Evolutionary conservation across 2,329 filamentous ascomycete species (phyloP).

Genomic region (Trichoderma hamatum): DNA sequence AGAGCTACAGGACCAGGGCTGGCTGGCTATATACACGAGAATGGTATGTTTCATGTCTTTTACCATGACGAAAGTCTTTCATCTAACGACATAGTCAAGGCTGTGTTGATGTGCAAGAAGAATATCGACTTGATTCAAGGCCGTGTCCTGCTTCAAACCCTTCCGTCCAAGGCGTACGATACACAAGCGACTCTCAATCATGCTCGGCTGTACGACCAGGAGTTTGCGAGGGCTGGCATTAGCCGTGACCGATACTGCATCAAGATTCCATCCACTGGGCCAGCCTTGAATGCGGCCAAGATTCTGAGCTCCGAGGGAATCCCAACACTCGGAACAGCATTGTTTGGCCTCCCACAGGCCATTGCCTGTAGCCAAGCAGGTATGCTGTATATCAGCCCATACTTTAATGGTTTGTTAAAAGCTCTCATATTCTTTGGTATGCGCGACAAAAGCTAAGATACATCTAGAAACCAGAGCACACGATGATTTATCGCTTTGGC

Average conservation of each 20-base stretch:
- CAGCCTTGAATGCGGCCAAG: constrained; percentile 48
- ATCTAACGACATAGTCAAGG: constrained; percentile 32
- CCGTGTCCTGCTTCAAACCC: constrained; percentile 53
- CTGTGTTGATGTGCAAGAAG: constrained; percentile 49
- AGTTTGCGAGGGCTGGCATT: constrained; percentile 51
- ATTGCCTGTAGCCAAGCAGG: constrained; percentile 53
- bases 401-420: constrained; percentile 47
- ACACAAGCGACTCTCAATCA: constrained; percentile 49
- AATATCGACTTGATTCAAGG: constrained; percentile 41
- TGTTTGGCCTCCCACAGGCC: constrained; percentile 53
- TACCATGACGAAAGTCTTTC: background rate
- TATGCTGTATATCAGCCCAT: constrained; percentile 53
- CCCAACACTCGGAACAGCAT: constrained; percentile 50
- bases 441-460: background rate
- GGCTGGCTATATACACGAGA: constrained; percentile 53
- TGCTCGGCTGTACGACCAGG: constrained; percentile 49
- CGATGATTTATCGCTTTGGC: constrained; percentile 49
- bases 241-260: constrained; percentile 52
- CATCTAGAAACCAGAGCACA: constrained; percentile 48
- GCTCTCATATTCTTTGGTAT: background rate
- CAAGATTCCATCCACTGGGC: constrained; percentile 54
- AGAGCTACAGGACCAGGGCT: constrained; percentile 50
- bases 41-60: constrained; percentile 37
- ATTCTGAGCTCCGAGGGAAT: constrained; percentile 49
- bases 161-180: constrained; percentile 51